Percentiles rank a stretch among this genome's conserved stretches.
These are phyloP conservation scores for Hypoxylon crocopeplum DNA, from an alignment of 495 filamentous ascomycete genomes.

Conservation along the genomic window DNA sequence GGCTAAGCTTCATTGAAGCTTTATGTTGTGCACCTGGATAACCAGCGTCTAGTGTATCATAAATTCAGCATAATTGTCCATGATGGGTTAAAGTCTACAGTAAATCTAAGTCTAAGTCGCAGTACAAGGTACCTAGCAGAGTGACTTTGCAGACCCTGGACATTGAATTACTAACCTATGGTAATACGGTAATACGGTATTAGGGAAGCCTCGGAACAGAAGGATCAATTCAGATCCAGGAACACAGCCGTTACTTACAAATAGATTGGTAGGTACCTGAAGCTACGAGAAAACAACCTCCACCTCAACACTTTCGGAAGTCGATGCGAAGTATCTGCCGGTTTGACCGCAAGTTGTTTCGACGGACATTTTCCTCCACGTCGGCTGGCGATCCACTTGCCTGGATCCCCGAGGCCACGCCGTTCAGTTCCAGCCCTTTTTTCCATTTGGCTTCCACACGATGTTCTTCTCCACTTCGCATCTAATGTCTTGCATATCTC, in stretches of 20 bases:
- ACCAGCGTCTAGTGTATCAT: no score
- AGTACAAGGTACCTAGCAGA: no score
- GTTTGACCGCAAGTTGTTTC: slow-evolving; percentile 34
- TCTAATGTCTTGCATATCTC: slow-evolving; percentile 23
- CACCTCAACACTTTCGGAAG: slow-evolving; percentile 17
- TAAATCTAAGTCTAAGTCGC: no score
- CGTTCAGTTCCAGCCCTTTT: slow-evolving; percentile 17
- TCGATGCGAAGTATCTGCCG: slow-evolving; percentile 22
- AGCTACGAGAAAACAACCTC: slow-evolving; percentile 19
- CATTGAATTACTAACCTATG: no score
- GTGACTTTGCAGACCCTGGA: no score
- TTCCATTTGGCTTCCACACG: slow-evolving; percentile 33
- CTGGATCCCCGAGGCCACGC: slow-evolving; percentile 18
- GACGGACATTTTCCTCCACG: slow-evolving; percentile 35
- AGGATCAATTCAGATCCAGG: not conserved
- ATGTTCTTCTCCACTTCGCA: slow-evolving; percentile 12
- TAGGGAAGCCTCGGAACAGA: slow-evolving; percentile 9
- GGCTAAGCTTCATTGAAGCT: no score
- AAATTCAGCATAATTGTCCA: no score
- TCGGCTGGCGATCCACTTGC: slow-evolving; percentile 26
- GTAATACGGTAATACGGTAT: not conserved
- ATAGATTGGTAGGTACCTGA: slow-evolving; percentile 5
- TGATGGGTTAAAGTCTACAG: no score
- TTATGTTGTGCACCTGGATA: no score
- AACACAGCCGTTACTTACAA: slow-evolving; percentile 25